Evolutionary conservation across 108 stramenopile species (phyloP).

Genomic region (Skeletonema menzelii): DNA sequence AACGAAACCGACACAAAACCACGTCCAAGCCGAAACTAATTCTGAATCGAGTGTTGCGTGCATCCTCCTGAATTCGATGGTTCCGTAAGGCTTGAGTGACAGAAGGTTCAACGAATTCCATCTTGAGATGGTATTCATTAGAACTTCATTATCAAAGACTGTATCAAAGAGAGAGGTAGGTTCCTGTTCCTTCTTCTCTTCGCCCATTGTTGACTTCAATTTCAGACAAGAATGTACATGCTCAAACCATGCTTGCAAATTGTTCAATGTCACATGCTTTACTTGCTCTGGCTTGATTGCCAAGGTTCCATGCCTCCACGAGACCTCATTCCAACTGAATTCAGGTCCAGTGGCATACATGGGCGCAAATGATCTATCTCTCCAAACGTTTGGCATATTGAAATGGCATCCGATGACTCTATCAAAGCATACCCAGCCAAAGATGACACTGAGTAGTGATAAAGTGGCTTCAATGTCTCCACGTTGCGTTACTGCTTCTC

Average conservation of each 20-base stretch:
- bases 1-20: conserved; percentile 40
- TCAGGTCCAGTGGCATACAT: not conserved
- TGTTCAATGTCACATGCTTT: not conserved
- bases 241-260: conserved; percentile 25
- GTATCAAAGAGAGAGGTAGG: conserved; percentile 7
- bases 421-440: no score
- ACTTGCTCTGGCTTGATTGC: no score
- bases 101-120: conserved; percentile 32
- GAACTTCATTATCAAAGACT: conserved; percentile 19
- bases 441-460: no score
- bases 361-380: no score
- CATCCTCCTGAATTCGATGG: conserved; percentile 37
- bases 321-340: no score
- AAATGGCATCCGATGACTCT: no score
- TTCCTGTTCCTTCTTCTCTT: conserved; percentile 18
- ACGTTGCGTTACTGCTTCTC: not conserved
- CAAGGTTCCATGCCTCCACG: no score
- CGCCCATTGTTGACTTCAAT: not conserved
- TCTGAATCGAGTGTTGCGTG: conserved; percentile 32
- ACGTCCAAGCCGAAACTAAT: conserved; percentile 37
- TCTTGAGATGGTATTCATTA: conserved; percentile 22
- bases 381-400: no score
- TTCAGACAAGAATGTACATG: conserved; percentile 4
- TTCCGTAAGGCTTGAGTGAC: conserved; percentile 28
- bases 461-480: not conserved